Evolutionary conservation across 345 rosid species (phyloP).

Genomic region (Aegle marmelos): DNA sequence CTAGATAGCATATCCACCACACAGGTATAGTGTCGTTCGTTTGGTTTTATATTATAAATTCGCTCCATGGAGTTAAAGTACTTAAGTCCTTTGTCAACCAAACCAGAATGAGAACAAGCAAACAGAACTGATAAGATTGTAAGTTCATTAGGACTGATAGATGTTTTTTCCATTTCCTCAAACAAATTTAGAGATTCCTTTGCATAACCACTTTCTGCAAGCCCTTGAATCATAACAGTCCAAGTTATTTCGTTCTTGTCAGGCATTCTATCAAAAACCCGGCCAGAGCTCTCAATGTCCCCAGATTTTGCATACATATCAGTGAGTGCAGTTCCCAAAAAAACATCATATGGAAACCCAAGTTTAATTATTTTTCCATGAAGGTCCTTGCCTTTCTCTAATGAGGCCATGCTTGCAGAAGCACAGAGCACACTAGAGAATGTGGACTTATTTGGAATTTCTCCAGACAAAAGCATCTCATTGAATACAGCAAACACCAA

Average conservation of each 20-base stretch:
- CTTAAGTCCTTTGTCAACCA: slow-evolving; percentile 42
- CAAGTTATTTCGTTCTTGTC: slow-evolving; percentile 41
- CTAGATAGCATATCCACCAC: slow-evolving; percentile 61
- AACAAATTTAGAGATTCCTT: slow-evolving; percentile 44
- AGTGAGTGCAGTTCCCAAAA: slow-evolving; percentile 50
- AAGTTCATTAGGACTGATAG: slow-evolving; percentile 37
- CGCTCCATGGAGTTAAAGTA: slow-evolving; percentile 44
- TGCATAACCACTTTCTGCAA: slow-evolving; percentile 56
- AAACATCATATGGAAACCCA: slow-evolving; percentile 34
- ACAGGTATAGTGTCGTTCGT: slow-evolving; percentile 46
- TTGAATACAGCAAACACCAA: slow-evolving; percentile 38
- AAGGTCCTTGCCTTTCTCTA: slow-evolving; percentile 51
- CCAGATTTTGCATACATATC: slow-evolving; percentile 70
- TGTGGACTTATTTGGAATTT: slow-evolving; percentile 39
- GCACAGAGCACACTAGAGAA: slow-evolving; percentile 49
- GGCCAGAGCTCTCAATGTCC: slow-evolving; percentile 41
- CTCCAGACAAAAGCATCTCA: slow-evolving; percentile 46
- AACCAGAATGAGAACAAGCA: slow-evolving; percentile 57
- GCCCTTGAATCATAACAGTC: slow-evolving; percentile 55
- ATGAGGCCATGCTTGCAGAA: slow-evolving; percentile 40
- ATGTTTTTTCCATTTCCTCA: slow-evolving; percentile 37
- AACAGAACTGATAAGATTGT: slow-evolving; percentile 48
- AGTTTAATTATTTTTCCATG: slow-evolving; percentile 54
- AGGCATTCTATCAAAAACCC: slow-evolving; percentile 40
- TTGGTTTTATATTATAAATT: slow-evolving; percentile 38